Evolutionary conservation across 2,329 filamentous ascomycete genomes (phyloP).

Genomic region (Aspergillus flavus): DNA sequence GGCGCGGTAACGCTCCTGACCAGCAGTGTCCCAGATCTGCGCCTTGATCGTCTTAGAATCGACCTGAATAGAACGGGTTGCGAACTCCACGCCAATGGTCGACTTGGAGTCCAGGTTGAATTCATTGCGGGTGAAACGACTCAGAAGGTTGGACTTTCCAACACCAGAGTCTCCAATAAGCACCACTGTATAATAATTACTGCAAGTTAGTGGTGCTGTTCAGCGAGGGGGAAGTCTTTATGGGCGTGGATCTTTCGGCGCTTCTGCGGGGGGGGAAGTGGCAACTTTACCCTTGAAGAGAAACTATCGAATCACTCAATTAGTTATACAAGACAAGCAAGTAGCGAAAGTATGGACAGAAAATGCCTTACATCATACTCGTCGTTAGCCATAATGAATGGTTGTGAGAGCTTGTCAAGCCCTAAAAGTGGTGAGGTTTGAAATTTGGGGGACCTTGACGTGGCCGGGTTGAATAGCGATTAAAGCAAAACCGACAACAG

Average conservation of each 20-base stretch:
- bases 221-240: slow-evolving; percentile 12
- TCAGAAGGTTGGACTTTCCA: slow-evolving; percentile 99
- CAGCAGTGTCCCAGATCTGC: slow-evolving; percentile 99
- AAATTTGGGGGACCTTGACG: slow-evolving; percentile 20
- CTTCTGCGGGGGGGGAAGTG: slow-evolving; percentile 24
- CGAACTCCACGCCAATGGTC: slow-evolving; percentile 99
- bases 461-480: slow-evolving; percentile 20
- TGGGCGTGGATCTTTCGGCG: slow-evolving; percentile 23
- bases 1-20: slow-evolving; percentile 97
- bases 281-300: slow-evolving; percentile 87
- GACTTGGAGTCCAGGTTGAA: slow-evolving; percentile 99
- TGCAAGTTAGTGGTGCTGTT: slow-evolving; percentile 21
- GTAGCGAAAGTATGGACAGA: slow-evolving; percentile 1
- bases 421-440: slow-evolving; percentile 23
- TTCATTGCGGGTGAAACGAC: slow-evolving; percentile 98
- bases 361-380: slow-evolving; percentile 89
- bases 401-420: slow-evolving; percentile 26
- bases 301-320: slow-evolving; percentile 63
- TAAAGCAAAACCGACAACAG: slow-evolving; percentile 16
- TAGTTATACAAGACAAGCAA: slow-evolving; percentile 9
- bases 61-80: slow-evolving; percentile 96
- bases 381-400: slow-evolving; percentile 86
- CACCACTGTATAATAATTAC: slow-evolving; percentile 66
- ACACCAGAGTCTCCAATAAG: slow-evolving; percentile 99
- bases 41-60: slow-evolving; percentile 99